Conservation (phyloP, 2,329 filamentous ascomycete species). For the Talaromyces islandicus region DNA sequence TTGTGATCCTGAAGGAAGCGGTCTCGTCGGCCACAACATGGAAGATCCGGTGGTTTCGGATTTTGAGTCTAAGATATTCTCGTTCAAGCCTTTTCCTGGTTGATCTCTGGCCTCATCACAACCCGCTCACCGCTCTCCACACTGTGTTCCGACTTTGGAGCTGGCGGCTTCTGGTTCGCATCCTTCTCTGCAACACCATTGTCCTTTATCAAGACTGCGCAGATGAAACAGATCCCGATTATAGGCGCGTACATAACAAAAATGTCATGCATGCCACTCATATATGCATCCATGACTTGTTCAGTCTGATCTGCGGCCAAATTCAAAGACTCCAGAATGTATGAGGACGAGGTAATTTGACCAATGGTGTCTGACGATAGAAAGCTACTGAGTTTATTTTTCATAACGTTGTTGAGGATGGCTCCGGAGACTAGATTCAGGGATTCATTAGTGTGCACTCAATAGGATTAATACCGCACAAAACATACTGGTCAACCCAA, state of each 20-base stretch:
- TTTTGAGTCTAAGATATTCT: neutral
- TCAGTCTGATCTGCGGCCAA: neutral
- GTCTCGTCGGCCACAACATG: neutral
- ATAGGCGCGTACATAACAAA: slow-evolving; percentile 6
- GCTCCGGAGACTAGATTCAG: slow-evolving; percentile 1
- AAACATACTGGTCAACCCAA: slow-evolving; percentile 5
- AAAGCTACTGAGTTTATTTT: neutral
- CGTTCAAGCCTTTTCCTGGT: neutral
- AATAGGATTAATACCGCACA: neutral
- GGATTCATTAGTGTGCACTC: neutral
- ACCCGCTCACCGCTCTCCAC: neutral
- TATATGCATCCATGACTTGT: slow-evolving; percentile 1
- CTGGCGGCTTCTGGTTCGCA: neutral
- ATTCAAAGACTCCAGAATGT: neutral
- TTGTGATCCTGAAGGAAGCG: neutral
- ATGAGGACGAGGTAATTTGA: slow-evolving; percentile 5
- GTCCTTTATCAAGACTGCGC: slow-evolving; percentile 3
- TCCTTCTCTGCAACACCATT: slow-evolving; percentile 6
- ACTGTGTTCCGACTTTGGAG: neutral
- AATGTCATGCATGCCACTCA: slow-evolving; percentile 7
- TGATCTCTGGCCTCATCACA: neutral
- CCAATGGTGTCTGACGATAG: neutral
- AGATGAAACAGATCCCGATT: slow-evolving; percentile 5
- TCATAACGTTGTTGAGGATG: slow-evolving; percentile 6
- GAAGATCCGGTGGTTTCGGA: neutral